phyloP scores from a whole-genome alignment of 208 protist genomes.

The Wallacemonas collosoma region DNA sequence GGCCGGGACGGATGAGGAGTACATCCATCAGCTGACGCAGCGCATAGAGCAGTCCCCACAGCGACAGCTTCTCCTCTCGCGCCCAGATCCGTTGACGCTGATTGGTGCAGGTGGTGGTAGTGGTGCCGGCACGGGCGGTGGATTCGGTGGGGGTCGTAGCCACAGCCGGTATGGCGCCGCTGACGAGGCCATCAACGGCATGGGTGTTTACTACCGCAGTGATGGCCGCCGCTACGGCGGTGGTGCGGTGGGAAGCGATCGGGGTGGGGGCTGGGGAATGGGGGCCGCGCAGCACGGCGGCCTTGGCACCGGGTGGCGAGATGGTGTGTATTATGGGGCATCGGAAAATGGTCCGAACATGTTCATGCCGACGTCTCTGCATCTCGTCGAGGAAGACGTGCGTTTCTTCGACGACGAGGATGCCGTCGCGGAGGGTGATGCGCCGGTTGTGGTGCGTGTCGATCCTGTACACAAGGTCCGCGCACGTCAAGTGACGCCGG shows the following conservation, averaged over 20 bases:
- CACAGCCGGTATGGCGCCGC: constrained; percentile 21
- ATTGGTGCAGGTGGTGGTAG: background rate
- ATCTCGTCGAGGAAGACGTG: constrained; percentile 55
- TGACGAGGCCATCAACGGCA: constrained; percentile 25
- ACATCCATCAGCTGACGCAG: constrained; percentile 54
- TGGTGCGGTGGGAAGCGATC: background rate
- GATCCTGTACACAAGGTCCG: constrained; percentile 14
- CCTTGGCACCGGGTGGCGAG: constrained; percentile 5
- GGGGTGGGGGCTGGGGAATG: background rate
- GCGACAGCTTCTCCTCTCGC: constrained; percentile 46
- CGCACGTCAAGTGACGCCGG: constrained; percentile 23
- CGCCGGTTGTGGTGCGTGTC: constrained; percentile 28
- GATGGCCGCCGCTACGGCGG: constrained; percentile 33
- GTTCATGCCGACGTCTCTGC: constrained; percentile 42
- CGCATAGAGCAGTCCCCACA: constrained; percentile 72
- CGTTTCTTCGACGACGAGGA: constrained; percentile 62
- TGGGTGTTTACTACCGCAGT: constrained; percentile 65
- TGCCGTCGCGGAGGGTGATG: constrained; percentile 43
- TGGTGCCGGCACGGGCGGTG: background rate
- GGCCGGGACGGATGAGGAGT: constrained; percentile 36
- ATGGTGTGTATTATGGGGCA: constrained; percentile 12
- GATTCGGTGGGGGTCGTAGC: constrained; percentile 15
- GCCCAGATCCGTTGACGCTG: constrained; percentile 37
- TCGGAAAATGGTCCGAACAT: constrained; percentile 31
- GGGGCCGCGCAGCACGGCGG: constrained; percentile 2